These are phyloP conservation scores for Fusarium sp. DNA, from an alignment of 2,329 filamentous ascomycete species.

Conservation along the genomic window DNA sequence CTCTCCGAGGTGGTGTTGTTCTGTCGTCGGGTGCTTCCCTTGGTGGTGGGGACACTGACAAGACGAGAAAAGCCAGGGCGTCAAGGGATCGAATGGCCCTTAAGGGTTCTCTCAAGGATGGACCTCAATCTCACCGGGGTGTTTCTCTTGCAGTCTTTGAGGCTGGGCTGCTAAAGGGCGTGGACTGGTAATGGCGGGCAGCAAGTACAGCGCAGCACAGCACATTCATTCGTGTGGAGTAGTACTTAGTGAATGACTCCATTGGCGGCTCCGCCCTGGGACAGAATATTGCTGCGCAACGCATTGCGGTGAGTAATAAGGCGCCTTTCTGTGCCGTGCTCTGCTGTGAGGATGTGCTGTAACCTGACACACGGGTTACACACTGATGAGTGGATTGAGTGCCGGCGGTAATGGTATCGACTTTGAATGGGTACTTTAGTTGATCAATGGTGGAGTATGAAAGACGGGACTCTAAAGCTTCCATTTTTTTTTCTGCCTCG, in stretches of 20 bases:
- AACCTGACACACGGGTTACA: slow-evolving; percentile 30
- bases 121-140: slow-evolving; percentile 7
- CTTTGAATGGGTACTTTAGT: neutral
- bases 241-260: slow-evolving; percentile 2
- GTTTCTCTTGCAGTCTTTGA: neutral
- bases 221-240: slow-evolving; percentile 19
- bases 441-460: slow-evolving; percentile 17
- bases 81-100: slow-evolving; percentile 4
- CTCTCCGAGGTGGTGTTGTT: slow-evolving; percentile 23
- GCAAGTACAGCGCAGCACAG: neutral
- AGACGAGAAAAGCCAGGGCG: neutral
- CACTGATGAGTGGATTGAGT: slow-evolving; percentile 20
- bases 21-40: neutral
- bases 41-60: neutral
- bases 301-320: slow-evolving; percentile 35
- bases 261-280: slow-evolving; percentile 21
- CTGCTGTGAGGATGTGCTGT: slow-evolving; percentile 30
- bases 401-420: slow-evolving; percentile 24
- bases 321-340: neutral
- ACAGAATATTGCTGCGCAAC: slow-evolving; percentile 4
- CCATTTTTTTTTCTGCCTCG: slow-evolving; percentile 21
- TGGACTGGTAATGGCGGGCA: slow-evolving; percentile 26
- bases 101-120: slow-evolving; percentile 18
- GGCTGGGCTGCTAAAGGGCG: slow-evolving; percentile 17
- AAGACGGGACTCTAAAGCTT: slow-evolving; percentile 7